These are phyloP conservation scores for Fusarium sp. DNA, from an alignment of 2,329 filamentous ascomycete genomes.

Conservation along the genomic window DNA sequence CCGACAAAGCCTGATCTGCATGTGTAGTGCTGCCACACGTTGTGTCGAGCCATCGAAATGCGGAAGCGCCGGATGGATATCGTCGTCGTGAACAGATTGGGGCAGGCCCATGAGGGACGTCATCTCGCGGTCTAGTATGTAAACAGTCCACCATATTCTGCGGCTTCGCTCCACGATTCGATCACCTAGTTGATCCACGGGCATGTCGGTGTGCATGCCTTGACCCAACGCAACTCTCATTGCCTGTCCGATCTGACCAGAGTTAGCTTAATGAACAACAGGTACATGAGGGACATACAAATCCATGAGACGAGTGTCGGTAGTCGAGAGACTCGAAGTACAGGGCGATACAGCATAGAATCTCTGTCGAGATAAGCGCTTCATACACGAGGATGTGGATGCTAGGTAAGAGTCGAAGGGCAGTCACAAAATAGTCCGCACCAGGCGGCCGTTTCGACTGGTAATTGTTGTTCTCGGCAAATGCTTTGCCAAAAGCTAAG, in stretches of 20 bases:
- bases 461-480: slow-evolving; percentile 56
- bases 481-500: slow-evolving; percentile 67
- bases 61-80: slow-evolving; percentile 59
- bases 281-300: slow-evolving; percentile 49
- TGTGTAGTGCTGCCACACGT: slow-evolving; percentile 48
- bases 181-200: slow-evolving; percentile 56
- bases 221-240: slow-evolving; percentile 62
- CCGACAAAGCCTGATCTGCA: slow-evolving; percentile 51
- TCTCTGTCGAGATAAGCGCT: slow-evolving; percentile 61
- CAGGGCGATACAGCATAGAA: slow-evolving; percentile 64
- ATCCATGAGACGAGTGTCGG: slow-evolving; percentile 59
- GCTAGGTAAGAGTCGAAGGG: slow-evolving; percentile 59
- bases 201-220: slow-evolving; percentile 67
- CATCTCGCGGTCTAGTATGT: slow-evolving; percentile 66
- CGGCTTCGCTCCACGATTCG: slow-evolving; percentile 60
- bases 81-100: slow-evolving; percentile 62
- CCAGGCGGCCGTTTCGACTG: slow-evolving; percentile 58
- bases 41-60: slow-evolving; percentile 47
- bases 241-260: slow-evolving; percentile 61
- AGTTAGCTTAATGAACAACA: slow-evolving; percentile 8
- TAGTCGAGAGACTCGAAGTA: slow-evolving; percentile 66
- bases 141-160: slow-evolving; percentile 67
- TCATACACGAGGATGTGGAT: slow-evolving; percentile 56
- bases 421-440: slow-evolving; percentile 60
- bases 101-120: slow-evolving; percentile 66